Evolutionary conservation across 2,329 filamentous ascomycete genomes (phyloP).

Genomic region (Colletotrichum echinochloae): DNA sequence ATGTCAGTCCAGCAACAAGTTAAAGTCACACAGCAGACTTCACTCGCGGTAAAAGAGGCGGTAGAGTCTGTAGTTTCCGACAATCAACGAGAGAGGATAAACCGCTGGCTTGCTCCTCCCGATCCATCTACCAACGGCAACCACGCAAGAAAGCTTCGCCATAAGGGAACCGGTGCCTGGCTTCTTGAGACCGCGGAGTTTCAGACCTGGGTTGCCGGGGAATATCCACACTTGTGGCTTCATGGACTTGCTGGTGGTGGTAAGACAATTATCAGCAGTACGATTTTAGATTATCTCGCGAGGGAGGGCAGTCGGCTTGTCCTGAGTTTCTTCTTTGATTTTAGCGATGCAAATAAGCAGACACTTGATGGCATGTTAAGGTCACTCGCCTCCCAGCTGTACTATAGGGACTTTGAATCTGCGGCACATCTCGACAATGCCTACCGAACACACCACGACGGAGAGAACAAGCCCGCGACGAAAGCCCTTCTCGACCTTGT

Average conservation of each 20-base stretch:
- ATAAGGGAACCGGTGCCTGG: conserved; percentile 38
- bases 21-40: neutral
- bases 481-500: neutral
- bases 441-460: neutral
- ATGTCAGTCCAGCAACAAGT: neutral
- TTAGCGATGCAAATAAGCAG: too few species aligned
- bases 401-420: neutral
- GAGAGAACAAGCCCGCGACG: neutral
- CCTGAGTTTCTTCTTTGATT: too few species aligned
- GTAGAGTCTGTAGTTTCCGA: neutral
- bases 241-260: conserved; percentile 41
- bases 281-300: conserved; percentile 6
- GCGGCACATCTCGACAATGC: neutral
- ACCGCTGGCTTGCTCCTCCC: conserved; percentile 33
- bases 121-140: conserved; percentile 38
- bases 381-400: too few species aligned
- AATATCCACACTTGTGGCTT: conserved; percentile 41
- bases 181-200: conserved; percentile 29
- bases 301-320: neutral
- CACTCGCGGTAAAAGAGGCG: neutral
- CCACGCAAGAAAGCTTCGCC: conserved; percentile 27
- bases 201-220: conserved; percentile 36
- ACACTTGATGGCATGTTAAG: too few species aligned
- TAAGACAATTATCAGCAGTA: conserved; percentile 41
- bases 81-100: neutral